Conservation (phyloP, 805 yeast species). For the Zygosaccharomyces lentus region DNA sequence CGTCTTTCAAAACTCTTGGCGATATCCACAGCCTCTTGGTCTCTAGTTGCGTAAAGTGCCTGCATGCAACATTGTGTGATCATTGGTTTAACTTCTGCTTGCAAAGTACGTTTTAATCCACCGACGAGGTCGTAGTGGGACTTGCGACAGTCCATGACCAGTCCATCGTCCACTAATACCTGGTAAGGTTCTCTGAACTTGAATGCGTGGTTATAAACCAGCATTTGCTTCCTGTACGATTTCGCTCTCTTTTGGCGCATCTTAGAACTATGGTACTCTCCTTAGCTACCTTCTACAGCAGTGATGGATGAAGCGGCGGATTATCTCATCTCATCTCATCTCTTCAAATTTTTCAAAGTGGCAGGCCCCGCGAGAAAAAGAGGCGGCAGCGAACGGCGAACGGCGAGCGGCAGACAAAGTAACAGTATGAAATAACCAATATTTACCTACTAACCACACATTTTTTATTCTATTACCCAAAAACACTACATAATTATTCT, state of each 20-base stretch:
- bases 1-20: constrained; percentile 88
- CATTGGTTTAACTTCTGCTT: constrained; percentile 82
- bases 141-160: constrained; percentile 60
- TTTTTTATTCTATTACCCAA: neutral
- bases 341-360: constrained; percentile 4
- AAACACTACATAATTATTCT: neutral
- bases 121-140: constrained; percentile 75
- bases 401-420: neutral
- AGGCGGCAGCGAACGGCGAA: neutral
- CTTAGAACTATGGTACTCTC: constrained; percentile 7
- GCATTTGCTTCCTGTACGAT: constrained; percentile 88
- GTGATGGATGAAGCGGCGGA: too few species aligned
- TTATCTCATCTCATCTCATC: constrained; percentile 14
- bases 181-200: constrained; percentile 94
- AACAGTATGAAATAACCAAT: neutral
- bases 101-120: constrained; percentile 76
- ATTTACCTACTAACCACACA: neutral
- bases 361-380: neutral
- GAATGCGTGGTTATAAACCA: constrained; percentile 77
- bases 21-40: constrained; percentile 70
- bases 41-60: constrained; percentile 64
- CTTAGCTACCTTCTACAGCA: neutral
- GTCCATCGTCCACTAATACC: constrained; percentile 76
- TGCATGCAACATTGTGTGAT: constrained; percentile 95
- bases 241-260: constrained; percentile 98